phyloP scores from a whole-genome alignment of 331 rosid genomes.

The Malus hybrid region DNA sequence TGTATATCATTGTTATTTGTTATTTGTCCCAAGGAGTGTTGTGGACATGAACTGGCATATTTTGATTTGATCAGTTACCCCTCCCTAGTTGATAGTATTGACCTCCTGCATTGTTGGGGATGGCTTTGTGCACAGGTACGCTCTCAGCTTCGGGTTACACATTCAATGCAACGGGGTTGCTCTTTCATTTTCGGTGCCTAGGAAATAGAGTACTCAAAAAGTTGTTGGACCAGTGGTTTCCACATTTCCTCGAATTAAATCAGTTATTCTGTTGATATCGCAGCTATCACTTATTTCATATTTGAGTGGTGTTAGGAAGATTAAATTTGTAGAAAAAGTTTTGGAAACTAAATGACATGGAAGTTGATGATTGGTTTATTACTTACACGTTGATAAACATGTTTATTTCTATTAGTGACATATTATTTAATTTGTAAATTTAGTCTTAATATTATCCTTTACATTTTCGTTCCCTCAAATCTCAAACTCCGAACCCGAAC shows the following conservation, averaged over 20 bases:
- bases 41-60: background rate
- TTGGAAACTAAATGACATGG: no score
- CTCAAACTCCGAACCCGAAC: no score
- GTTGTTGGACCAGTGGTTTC: no score
- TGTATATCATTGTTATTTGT: background rate
- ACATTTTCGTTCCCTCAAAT: no score
- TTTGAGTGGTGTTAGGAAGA: accelerated
- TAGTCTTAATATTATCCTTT: no score
- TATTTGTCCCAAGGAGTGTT: background rate
- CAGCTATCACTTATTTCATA: background rate
- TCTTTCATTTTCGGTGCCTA: background rate
- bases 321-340: no score
- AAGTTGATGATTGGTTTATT: no score
- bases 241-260: background rate
- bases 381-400: no score
- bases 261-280: background rate
- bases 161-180: background rate
- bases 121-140: slow-evolving; percentile 98
- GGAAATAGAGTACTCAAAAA: background rate
- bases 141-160: background rate
- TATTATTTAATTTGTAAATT: no score
- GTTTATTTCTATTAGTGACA: no score
- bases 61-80: no score
- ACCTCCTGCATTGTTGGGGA: slow-evolving; percentile 50
- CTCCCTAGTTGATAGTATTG: background rate